Base-by-base conservation (phyloP, 2,329 filamentous ascomycete genomes). In the Aspergillus tamarii region DNA sequence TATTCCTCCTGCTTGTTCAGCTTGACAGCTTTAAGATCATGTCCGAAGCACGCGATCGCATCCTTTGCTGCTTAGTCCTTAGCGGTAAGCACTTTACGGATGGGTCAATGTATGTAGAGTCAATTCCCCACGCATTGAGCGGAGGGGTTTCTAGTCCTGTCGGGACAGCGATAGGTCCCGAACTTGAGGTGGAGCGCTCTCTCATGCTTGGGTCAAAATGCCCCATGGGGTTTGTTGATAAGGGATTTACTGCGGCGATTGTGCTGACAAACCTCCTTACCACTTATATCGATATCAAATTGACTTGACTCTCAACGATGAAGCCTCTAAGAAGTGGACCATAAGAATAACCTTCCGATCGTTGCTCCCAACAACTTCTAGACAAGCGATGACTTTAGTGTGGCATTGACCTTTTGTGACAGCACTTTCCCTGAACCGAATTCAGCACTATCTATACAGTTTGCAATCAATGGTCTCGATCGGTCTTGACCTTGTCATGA, bases 171-270 rank as follows among this genome's bases (percentile, higher is more conserved):
- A 5, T 19, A 26, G 16, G 19, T 21, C n/a, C n/a, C 34, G 30
- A 39, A 55, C 52, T 14, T 10, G 5, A 39, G n/a, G 52, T 55
- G 52, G 52, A 39, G 28, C 32, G 30, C 12, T 36, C n/a, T 26
- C 16, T 10, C 21, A 34, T 14, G 21, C 16, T 16, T 36, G 52
- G n/a, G n/a, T 55, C 32, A 26, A 39, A 36, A 23, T 16, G 19
- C 52, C 52, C 52, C 52, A 21, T 55, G 52, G 52, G 52, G 52
- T 26, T 21, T 54, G 14, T 14, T 54, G 32, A 36, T 54, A 54
- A 54, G 52, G 11, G 2, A 26, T 39, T 23, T 12, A 19, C 21
- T 52, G 28, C 28, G 48, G 28, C 34, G 34, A 23, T 8, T 8
- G 4, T 41, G n/a, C 21, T 39, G 11, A 55, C 19, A 39, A 55